Percentiles rank a stretch among this genome's conserved stretches.
Evolutionary conservation across 768 basidiomycete species (phyloP).

Genomic region (Gyrodon lividus): DNA sequence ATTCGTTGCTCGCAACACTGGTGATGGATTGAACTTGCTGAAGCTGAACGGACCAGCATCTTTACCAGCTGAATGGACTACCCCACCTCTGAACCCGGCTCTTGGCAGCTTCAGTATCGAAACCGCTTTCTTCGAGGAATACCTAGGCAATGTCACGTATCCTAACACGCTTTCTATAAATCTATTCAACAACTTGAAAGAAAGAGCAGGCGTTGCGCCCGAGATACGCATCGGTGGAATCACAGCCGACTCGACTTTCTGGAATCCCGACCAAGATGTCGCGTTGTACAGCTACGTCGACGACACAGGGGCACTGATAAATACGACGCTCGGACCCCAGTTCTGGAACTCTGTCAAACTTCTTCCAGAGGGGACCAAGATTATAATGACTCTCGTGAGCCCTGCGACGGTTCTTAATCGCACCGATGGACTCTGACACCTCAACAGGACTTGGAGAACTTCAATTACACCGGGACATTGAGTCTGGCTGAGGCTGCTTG

Average conservation of each 20-base stretch:
- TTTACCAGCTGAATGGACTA: slow-evolving; percentile 43
- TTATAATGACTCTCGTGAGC: slow-evolving; percentile 45
- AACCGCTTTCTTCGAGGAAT: slow-evolving; percentile 53
- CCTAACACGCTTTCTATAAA: slow-evolving; percentile 45
- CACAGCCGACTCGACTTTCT: slow-evolving; percentile 53
- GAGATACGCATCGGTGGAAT: slow-evolving; percentile 54
- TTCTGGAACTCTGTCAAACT: slow-evolving; percentile 47
- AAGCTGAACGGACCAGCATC: slow-evolving; percentile 41
- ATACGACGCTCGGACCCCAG: slow-evolving; percentile 50
- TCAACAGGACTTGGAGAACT: slow-evolving; percentile 43
- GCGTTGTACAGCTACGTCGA: slow-evolving; percentile 42
- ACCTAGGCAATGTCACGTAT: slow-evolving; percentile 43
- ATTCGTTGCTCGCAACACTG: slow-evolving; percentile 5
- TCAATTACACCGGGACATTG: slow-evolving; percentile 43
- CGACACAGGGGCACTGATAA: slow-evolving; percentile 41
- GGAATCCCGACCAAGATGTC: slow-evolving; percentile 39
- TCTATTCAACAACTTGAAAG: slow-evolving; percentile 45
- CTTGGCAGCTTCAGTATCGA: slow-evolving; percentile 56
- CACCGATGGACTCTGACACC: neutral
- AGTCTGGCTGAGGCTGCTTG: slow-evolving; percentile 43
- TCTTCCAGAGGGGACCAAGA: slow-evolving; percentile 46
- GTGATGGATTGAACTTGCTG: slow-evolving; percentile 16
- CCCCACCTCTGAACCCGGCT: slow-evolving; percentile 41
- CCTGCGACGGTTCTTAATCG: neutral
- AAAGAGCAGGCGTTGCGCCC: slow-evolving; percentile 43